Evolutionary conservation across 2,329 filamentous ascomycete genomes (phyloP).

Genomic region (Talaromyces sp.): DNA sequence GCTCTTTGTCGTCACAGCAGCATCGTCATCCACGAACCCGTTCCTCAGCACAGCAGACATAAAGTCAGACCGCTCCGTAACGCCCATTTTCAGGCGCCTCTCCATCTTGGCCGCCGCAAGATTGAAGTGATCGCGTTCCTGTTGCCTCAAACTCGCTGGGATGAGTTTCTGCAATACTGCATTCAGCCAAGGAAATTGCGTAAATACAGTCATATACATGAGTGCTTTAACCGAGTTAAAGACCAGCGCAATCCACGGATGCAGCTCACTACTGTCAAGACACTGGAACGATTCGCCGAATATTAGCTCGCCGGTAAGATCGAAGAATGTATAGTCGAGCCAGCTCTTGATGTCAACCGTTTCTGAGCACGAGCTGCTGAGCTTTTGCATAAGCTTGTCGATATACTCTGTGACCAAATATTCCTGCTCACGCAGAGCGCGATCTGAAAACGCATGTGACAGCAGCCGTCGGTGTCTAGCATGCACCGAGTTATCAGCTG

Average conservation of each 20-base stretch:
- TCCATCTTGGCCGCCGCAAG: not conserved
- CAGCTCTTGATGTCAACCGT: slow-evolving; percentile 14
- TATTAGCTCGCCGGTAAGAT: slow-evolving; percentile 34
- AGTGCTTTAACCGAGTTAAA: slow-evolving; percentile 32
- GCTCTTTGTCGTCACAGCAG: not conserved
- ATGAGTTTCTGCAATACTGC: not conserved
- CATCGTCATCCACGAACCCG: not conserved
- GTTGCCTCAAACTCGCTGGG: not conserved
- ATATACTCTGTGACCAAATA: not conserved
- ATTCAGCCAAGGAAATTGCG: not conserved
- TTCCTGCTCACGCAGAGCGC: not conserved
- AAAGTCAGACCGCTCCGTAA: not conserved
- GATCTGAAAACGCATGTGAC: not conserved
- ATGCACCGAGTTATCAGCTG: not conserved
- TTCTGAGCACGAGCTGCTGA: not conserved
- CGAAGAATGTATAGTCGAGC: slow-evolving; percentile 33
- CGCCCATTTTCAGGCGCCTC: not conserved
- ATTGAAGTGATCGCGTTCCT: not conserved
- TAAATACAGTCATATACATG: not conserved
- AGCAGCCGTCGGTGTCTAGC: not conserved
- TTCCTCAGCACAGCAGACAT: not conserved
- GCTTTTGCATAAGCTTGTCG: not conserved
- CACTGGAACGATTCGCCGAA: slow-evolving; percentile 38
- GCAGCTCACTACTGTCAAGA: slow-evolving; percentile 29
- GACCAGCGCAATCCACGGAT: slow-evolving; percentile 37